Conservation (phyloP, 495 filamentous ascomycete species). For the Elaphomyces granulatus region DNA sequence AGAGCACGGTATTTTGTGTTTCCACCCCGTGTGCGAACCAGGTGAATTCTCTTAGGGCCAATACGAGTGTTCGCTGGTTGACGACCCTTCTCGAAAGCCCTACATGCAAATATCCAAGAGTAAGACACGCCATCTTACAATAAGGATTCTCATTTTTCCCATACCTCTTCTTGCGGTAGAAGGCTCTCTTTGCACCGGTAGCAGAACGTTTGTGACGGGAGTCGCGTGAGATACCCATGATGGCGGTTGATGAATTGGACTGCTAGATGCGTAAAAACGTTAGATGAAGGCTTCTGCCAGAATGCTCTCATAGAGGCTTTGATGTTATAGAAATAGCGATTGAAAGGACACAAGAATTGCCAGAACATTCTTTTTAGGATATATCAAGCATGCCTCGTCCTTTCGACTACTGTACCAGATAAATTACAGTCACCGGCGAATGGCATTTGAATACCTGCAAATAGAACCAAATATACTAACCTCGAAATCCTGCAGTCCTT, state of each 20-base stretch:
- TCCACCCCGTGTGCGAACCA: conserved; percentile 95
- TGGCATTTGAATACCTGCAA: background rate
- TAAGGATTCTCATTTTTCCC: conserved; percentile 11
- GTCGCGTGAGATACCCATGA: conserved; percentile 99
- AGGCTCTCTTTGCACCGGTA: conserved; percentile 90
- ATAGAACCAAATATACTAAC: conserved; percentile 20
- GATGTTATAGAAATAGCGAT: background rate
- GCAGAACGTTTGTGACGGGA: conserved; percentile 98
- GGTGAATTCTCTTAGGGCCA: conserved; percentile 94
- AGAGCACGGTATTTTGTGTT: conserved; percentile 99
- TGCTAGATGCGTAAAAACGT: conserved; percentile 10
- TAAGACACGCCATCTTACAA: no score
- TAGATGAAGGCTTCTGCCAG: background rate
- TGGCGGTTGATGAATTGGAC: conserved; percentile 47
- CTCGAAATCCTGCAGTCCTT: conserved; percentile 35
- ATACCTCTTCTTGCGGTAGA: conserved; percentile 81
- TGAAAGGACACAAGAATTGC: background rate
- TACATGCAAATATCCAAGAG: no score
- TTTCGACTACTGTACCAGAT: no score
- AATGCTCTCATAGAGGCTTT: background rate
- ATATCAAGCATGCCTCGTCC: no score
- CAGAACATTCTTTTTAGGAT: background rate
- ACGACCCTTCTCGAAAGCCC: conserved; percentile 99
- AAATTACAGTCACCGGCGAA: background rate
- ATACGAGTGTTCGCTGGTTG: conserved; percentile 99